These are phyloP conservation scores for Pythium dissotocum DNA, from an alignment of 352 stramenopile genomes.

Conservation along the genomic window DNA sequence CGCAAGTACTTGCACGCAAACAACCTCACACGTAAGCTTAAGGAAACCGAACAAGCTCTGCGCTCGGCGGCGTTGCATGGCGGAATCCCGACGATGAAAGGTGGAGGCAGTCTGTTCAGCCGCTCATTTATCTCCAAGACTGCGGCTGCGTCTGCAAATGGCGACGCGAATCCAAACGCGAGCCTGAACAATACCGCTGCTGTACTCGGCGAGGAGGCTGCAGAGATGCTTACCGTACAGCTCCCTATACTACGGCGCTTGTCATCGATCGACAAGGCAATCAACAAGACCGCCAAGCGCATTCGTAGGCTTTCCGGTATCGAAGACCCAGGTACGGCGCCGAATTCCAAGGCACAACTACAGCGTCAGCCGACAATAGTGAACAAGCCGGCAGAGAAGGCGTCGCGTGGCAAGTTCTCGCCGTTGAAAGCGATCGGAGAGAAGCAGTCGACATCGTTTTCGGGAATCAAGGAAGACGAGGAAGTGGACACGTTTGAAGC, in stretches of 20 bases:
- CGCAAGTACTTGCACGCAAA: slow-evolving; percentile 68
- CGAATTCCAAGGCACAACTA: background rate
- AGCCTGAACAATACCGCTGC: slow-evolving; percentile 3
- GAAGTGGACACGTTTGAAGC: slow-evolving; percentile 17
- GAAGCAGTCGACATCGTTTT: slow-evolving; percentile 14
- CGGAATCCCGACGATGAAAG: slow-evolving; percentile 21
- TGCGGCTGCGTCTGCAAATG: background rate
- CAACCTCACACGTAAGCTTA: slow-evolving; percentile 64
- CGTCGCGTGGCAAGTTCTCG: slow-evolving; percentile 29
- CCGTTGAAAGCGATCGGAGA: slow-evolving; percentile 46
- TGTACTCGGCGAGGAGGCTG: slow-evolving; percentile 23
- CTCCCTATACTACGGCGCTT: slow-evolving; percentile 39
- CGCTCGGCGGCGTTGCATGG: slow-evolving; percentile 34
- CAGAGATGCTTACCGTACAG: slow-evolving; percentile 15
- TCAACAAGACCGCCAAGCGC: slow-evolving; percentile 61
- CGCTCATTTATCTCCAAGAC: slow-evolving; percentile 27
- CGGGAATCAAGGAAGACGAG: slow-evolving; percentile 11
- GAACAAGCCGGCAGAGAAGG: background rate
- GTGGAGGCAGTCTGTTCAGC: slow-evolving; percentile 18
- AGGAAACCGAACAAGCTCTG: slow-evolving; percentile 57
- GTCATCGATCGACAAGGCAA: slow-evolving; percentile 62
- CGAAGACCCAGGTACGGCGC: slow-evolving; percentile 13
- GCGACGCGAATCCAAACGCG: background rate
- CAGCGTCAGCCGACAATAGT: background rate
- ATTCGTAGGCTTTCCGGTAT: slow-evolving; percentile 51